phyloP scores from a whole-genome alignment of 2,329 filamentous ascomycete species.

The Metarhizium anisopliae region DNA sequence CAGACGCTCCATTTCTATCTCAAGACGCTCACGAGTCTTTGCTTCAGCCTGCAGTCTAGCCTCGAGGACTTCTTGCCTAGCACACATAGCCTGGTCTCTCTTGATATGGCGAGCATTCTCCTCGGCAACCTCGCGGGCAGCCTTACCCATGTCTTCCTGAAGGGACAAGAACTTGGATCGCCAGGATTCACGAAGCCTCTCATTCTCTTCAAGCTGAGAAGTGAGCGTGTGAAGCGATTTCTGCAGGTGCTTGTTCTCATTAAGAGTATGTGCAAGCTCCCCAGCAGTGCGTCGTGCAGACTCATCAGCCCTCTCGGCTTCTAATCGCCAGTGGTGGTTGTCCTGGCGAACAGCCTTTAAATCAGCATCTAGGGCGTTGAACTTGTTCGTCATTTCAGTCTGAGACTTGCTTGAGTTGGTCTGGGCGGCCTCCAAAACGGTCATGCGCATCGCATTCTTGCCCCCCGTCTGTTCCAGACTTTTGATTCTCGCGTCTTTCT shows the following conservation, averaged over 20 bases:
- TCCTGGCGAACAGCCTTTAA: constrained; percentile 48
- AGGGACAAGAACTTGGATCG: constrained; percentile 75
- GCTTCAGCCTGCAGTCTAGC: constrained; percentile 67
- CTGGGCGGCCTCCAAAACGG: constrained; percentile 61
- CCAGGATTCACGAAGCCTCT: constrained; percentile 75
- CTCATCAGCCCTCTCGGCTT: constrained; percentile 51
- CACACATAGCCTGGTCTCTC: constrained; percentile 70
- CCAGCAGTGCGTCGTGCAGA: constrained; percentile 37
- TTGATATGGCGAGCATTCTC: constrained; percentile 74
- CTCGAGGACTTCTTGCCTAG: constrained; percentile 72
- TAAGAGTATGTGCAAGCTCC: constrained; percentile 38
- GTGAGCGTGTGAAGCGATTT: constrained; percentile 65
- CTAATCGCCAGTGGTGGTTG: constrained; percentile 49
- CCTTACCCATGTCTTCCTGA: constrained; percentile 77
- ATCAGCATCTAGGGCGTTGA: constrained; percentile 44
- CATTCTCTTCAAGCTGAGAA: constrained; percentile 76
- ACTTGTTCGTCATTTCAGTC: constrained; percentile 45
- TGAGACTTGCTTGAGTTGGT: constrained; percentile 44
- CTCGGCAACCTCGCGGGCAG: constrained; percentile 69
- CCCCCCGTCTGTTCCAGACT: constrained; percentile 45
- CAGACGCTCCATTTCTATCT: constrained; percentile 56
- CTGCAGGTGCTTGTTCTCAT: constrained; percentile 65
- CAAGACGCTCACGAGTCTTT: constrained; percentile 57
- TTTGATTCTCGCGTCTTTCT: constrained; percentile 60
- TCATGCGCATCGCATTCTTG: constrained; percentile 51